Evolutionary conservation across 306 rosid genomes (phyloP).

Genomic region (Sesbania bispinosa): DNA sequence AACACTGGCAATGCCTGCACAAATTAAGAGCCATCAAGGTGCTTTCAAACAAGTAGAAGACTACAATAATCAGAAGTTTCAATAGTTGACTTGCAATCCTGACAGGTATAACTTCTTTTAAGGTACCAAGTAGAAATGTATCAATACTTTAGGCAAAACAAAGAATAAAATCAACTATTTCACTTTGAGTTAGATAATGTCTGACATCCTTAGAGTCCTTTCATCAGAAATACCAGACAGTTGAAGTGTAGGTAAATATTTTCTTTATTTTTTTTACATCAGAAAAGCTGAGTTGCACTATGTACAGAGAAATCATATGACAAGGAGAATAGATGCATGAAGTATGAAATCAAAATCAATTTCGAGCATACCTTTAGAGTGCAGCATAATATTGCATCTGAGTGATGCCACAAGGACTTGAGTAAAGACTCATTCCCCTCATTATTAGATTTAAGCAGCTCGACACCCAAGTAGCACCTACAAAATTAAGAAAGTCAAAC

Average conservation of each 20-base stretch:
- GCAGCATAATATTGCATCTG: slow-evolving; percentile 90
- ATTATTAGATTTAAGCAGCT: slow-evolving; percentile 61
- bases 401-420: slow-evolving; percentile 92
- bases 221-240: neutral
- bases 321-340: neutral
- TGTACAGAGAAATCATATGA: neutral
- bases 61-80: neutral
- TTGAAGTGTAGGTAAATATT: neutral
- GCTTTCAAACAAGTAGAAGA: neutral
- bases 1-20: slow-evolving; percentile 88
- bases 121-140: neutral
- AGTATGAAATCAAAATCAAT: neutral
- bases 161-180: neutral
- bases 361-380: slow-evolving; percentile 64
- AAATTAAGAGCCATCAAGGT: neutral
- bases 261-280: neutral
- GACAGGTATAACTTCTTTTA: neutral
- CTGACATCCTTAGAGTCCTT: neutral
- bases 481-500: slow-evolving; percentile 14
- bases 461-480: slow-evolving; percentile 89
- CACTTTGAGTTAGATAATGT: neutral
- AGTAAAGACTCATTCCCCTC: slow-evolving; percentile 77
- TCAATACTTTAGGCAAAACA: neutral
- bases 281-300: neutral
- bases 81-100: neutral